Conservation (phyloP, 2,329 filamentous ascomycete species). For the Trichoderma sp. region DNA sequence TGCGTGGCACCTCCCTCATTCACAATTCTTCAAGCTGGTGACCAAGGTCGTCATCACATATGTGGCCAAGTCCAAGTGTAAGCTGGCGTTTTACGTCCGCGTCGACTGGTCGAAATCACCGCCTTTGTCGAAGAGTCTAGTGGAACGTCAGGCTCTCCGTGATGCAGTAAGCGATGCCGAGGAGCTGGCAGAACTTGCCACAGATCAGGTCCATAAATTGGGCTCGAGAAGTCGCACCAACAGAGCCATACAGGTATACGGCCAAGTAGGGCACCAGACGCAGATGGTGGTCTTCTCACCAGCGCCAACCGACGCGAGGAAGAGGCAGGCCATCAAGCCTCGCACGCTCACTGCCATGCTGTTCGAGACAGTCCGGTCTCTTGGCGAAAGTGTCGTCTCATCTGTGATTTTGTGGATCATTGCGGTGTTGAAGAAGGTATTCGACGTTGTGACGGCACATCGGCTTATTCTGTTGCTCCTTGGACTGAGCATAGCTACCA, state of each 20-base stretch:
- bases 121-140: conserved; percentile 56
- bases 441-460: conserved; percentile 69
- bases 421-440: conserved; percentile 62
- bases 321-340: conserved; percentile 59
- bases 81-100: conserved; percentile 81
- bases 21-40: conserved; percentile 73
- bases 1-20: conserved; percentile 82
- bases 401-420: conserved; percentile 77
- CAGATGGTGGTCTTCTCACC: conserved; percentile 62
- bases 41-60: conserved; percentile 95
- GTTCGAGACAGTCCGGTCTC: conserved; percentile 68
- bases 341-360: conserved; percentile 67
- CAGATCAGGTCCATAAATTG: conserved; percentile 73
- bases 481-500: conserved; percentile 66
- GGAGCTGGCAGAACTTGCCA: conserved; percentile 71
- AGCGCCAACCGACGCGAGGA: conserved; percentile 44
- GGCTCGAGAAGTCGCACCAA: conserved; percentile 72
- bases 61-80: conserved; percentile 86
- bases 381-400: conserved; percentile 71
- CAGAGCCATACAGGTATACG: conserved; percentile 76
- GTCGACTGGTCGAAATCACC: conserved; percentile 80
- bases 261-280: conserved; percentile 67
- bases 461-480: conserved; percentile 70
- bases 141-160: conserved; percentile 70
- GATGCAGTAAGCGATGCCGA: conserved; percentile 72